Percentiles rank a stretch among this genome's conserved stretches.
Evolutionary conservation across 306 rosid genomes (phyloP).

Genomic region (Lagenaria siceraria): DNA sequence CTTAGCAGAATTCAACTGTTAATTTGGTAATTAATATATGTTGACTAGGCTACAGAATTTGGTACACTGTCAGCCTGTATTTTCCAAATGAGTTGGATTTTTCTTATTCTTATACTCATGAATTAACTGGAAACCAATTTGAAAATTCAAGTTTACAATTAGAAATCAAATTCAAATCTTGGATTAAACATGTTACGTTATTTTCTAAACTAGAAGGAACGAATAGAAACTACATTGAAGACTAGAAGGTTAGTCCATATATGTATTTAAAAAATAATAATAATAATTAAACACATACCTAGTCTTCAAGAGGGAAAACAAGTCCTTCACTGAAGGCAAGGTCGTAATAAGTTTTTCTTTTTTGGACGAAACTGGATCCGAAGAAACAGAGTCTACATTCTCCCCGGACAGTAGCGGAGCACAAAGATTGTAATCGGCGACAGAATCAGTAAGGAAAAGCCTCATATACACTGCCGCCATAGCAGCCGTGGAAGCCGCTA

Average conservation of each 20-base stretch:
- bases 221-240: too few species aligned
- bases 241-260: too few species aligned
- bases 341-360: constrained; percentile 15
- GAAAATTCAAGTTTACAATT: not conserved
- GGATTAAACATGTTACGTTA: too few species aligned
- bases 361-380: constrained; percentile 19
- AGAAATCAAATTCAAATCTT: not conserved
- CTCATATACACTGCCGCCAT: constrained; percentile 51
- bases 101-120: not conserved
- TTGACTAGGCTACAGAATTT: too few species aligned
- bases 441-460: constrained; percentile 64
- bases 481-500: constrained; percentile 46
- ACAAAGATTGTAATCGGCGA: constrained; percentile 25
- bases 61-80: too few species aligned
- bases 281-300: constrained; percentile 25
- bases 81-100: not conserved
- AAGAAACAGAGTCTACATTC: constrained; percentile 14
- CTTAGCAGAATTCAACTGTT: too few species aligned
- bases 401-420: constrained; percentile 40
- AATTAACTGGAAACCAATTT: not conserved
- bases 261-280: too few species aligned
- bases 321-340: constrained; percentile 41
- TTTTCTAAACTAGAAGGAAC: too few species aligned
- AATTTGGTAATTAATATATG: too few species aligned
- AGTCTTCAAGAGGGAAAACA: constrained; percentile 40